phyloP scores from a whole-genome alignment of 1,139 yeast species.

The Diutina pseudorugosa region DNA sequence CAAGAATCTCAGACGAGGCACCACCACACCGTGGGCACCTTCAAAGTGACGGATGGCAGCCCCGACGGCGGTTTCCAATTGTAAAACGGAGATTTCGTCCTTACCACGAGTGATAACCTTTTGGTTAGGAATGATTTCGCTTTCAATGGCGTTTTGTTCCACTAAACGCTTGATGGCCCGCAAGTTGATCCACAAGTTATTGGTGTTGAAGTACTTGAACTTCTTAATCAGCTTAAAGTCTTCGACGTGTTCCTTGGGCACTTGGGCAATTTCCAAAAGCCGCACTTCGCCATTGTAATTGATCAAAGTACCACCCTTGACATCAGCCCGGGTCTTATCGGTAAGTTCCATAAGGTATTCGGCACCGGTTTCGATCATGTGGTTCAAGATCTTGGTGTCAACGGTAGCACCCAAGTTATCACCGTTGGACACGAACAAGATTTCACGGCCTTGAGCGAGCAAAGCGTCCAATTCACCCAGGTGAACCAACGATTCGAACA shows the following conservation, averaged over 20 bases:
- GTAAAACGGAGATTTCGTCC: constrained; percentile 74
- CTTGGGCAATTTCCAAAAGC: constrained; percentile 95
- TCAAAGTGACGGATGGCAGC: constrained; percentile 96
- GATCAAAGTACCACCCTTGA: constrained; percentile 97
- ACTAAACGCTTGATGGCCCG: constrained; percentile 89
- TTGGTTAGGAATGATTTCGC: constrained; percentile 92
- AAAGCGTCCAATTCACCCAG: constrained; percentile 89
- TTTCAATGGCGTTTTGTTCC: constrained; percentile 69
- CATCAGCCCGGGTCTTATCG: constrained; percentile 97
- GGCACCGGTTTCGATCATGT: constrained; percentile 83
- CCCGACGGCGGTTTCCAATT: constrained; percentile 97
- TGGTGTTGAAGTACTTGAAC: constrained; percentile 95
- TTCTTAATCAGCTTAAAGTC: constrained; percentile 96
- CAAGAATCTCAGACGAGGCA: constrained; percentile 93
- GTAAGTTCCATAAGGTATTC: constrained; percentile 98
- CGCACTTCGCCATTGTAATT: constrained; percentile 93
- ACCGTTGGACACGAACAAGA: constrained; percentile 92
- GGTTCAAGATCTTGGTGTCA: constrained; percentile 79
- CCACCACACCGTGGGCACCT: constrained; percentile 96
- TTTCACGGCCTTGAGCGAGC: constrained; percentile 88
- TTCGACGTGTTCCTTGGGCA: constrained; percentile 96
- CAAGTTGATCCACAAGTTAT: constrained; percentile 93
- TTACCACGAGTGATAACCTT: constrained; percentile 73
- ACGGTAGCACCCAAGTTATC: constrained; percentile 98
- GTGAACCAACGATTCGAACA: constrained; percentile 80